These are phyloP conservation scores for Phytophthora citrophthora DNA, from an alignment of 352 stramenopile genomes.

Conservation along the genomic window DNA sequence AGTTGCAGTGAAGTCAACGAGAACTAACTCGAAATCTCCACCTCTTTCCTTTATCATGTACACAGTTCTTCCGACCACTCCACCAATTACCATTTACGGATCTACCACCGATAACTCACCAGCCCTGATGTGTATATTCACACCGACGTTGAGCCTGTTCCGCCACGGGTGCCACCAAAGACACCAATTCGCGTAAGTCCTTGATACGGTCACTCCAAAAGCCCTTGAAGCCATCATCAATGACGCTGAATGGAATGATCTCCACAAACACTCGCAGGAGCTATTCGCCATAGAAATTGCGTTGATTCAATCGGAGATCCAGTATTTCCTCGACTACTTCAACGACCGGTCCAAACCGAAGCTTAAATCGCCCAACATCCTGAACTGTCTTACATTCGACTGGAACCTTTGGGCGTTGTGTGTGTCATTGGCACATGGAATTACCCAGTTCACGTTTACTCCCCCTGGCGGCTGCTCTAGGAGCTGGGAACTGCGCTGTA, in stretches of 20 bases:
- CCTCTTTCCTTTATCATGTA: too few relatives aligned
- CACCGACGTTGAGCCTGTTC: conserved; percentile 57
- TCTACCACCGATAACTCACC: conserved; percentile 2
- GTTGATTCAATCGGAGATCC: conserved; percentile 65
- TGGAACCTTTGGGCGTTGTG: conserved; percentile 83
- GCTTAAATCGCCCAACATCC: conserved; percentile 51
- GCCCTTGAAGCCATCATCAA: conserved; percentile 51
- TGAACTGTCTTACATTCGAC: conserved; percentile 67
- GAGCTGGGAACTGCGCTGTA: conserved; percentile 93
- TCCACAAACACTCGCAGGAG: conserved; percentile 81
- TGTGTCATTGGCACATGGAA: conserved; percentile 94
- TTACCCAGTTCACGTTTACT: conserved; percentile 89
- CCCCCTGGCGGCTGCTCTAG: conserved; percentile 78
- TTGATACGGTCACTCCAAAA: conserved; percentile 59
- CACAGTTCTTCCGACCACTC: not conserved
- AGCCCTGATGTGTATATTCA: conserved; percentile 60
- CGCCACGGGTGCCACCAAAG: conserved; percentile 48
- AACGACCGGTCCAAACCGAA: conserved; percentile 66
- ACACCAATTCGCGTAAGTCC: conserved; percentile 43
- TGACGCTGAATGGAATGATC: conserved; percentile 65
- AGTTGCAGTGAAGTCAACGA: too few relatives aligned
- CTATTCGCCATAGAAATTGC: conserved; percentile 57
- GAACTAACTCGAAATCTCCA: too few relatives aligned
- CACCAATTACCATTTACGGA: conserved; percentile 7
- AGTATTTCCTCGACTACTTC: conserved; percentile 78